Base-by-base conservation (phyloP, 352 stramenopile species). In the Phytopythium mirpurense region DNA sequence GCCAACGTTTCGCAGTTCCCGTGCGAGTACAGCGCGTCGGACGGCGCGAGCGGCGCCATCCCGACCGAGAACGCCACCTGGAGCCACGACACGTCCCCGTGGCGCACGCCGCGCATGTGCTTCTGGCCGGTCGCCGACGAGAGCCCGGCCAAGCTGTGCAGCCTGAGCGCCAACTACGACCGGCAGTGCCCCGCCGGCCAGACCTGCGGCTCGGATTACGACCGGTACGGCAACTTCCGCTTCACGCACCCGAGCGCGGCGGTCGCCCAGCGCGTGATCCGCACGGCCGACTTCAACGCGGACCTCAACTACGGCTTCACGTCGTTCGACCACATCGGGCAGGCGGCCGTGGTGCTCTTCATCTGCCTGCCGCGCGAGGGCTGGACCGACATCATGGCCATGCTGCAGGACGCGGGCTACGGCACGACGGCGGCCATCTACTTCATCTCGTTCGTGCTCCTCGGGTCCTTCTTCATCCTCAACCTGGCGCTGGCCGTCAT, bases 401-500 rank as follows among this genome's bases (percentile, higher is more conserved):
- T 77, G 63, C 65, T 86, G 44, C 68, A 87, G 60, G 60, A 82
- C 21, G 67, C 74, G 21, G 68, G 74, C 19, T 76, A 67, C 52
- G 45, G 73, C 44, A 55, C 73, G 16, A 66, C 70, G 9, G 57
- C 68, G 0, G 62, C 64, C 5, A 50, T 94, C 21, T 97, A 89
- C 62, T 96, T 97, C 37, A 72, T 92, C 36, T 71, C 83, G 8
- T 86, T 97, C 45, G 72, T 97, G 29, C 59, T 95, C 34, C 60
- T 95, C 46, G 90, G 86, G 19, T 91, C 83, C 19, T 97, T 86
- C 60, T 96, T 97, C 57, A 83, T 96, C 62, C 67, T 97, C 51
- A 96, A 97, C 47, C 62, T 97, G 19, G 78, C 85, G n/a, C 75
- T 97, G 29, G 89, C 89, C 19, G 88, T 97, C 31, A 89, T 97